These are phyloP conservation scores for Fusarium sp. DNA, from an alignment of 2,329 filamentous ascomycete genomes.

Conservation along the genomic window DNA sequence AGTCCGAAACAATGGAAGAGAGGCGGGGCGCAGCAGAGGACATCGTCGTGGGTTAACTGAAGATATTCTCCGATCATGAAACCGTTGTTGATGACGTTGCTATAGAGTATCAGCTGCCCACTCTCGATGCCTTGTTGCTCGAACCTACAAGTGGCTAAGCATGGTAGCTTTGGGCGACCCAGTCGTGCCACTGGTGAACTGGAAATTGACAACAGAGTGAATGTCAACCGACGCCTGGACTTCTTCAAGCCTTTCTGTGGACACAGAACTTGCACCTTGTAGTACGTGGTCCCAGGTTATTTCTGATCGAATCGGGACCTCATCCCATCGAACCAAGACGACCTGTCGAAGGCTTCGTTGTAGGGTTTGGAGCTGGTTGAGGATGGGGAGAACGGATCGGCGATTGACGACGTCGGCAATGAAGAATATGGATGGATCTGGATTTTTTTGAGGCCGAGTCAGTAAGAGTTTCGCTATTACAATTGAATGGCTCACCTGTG, in stretches of 20 bases:
- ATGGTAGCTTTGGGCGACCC: not conserved
- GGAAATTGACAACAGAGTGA: not conserved
- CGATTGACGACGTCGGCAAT: not conserved
- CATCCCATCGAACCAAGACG: not conserved
- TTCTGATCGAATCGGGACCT: not conserved
- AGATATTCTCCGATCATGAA: not conserved
- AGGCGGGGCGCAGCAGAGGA: not conserved
- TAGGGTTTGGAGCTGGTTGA: not conserved
- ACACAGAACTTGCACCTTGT: not conserved
- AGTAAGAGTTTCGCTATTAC: fast-evolving
- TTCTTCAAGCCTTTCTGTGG: not conserved
- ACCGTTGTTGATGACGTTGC: not conserved
- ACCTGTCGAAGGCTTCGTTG: not conserved
- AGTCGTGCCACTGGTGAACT: not conserved
- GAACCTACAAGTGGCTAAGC: not conserved
- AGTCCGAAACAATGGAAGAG: not conserved
- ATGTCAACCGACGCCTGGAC: not conserved
- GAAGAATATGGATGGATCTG: not conserved
- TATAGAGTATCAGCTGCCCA: not conserved
- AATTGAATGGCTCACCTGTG: not conserved
- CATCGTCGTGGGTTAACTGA: not conserved
- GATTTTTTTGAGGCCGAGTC: not conserved
- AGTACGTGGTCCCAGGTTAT: not conserved
- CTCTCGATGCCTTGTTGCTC: not conserved
- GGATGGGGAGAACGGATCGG: not conserved